These are phyloP conservation scores for Lentinula novae-zelandiae DNA, from an alignment of 1,284 basidiomycete species.

Conservation along the genomic window DNA sequence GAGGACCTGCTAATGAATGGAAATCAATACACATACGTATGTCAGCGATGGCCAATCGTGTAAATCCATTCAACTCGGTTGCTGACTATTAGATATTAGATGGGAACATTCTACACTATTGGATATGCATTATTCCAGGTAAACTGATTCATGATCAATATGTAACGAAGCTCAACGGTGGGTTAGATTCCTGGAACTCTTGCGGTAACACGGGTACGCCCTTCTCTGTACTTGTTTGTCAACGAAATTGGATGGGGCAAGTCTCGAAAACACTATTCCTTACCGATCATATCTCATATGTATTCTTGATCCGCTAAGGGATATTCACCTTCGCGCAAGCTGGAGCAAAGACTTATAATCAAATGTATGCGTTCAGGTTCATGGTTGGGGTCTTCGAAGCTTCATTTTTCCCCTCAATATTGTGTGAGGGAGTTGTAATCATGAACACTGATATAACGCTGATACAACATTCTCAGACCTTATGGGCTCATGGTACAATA, in stretches of 20 bases:
- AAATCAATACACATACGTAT: conserved; percentile 17
- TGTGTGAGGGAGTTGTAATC: conserved; percentile 2
- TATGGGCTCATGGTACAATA: conserved; percentile 23
- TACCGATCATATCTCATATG: neutral
- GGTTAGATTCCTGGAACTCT: conserved; percentile 14
- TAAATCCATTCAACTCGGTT: neutral
- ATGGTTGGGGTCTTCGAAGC: conserved; percentile 22
- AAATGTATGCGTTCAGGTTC: conserved; percentile 23
- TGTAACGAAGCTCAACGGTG: neutral
- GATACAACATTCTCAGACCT: conserved; percentile 15
- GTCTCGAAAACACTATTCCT: neutral
- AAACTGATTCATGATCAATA: neutral
- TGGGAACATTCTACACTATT: conserved; percentile 16
- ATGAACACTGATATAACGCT: neutral
- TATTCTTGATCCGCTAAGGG: neutral
- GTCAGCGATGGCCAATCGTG: neutral
- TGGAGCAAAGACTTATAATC: conserved; percentile 16
- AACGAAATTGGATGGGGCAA: conserved; percentile 19
- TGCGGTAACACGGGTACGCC: conserved; percentile 15
- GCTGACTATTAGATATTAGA: conserved; percentile 6
- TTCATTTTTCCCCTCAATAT: conserved; percentile 20
- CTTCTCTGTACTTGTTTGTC: conserved; percentile 15
- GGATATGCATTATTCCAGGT: conserved; percentile 16
- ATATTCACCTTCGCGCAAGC: conserved; percentile 18
- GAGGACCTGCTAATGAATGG: conserved; percentile 17